Evolutionary conservation across 179 eudicot genomes (phyloP).

Genomic region (Dionaea muscipula): DNA sequence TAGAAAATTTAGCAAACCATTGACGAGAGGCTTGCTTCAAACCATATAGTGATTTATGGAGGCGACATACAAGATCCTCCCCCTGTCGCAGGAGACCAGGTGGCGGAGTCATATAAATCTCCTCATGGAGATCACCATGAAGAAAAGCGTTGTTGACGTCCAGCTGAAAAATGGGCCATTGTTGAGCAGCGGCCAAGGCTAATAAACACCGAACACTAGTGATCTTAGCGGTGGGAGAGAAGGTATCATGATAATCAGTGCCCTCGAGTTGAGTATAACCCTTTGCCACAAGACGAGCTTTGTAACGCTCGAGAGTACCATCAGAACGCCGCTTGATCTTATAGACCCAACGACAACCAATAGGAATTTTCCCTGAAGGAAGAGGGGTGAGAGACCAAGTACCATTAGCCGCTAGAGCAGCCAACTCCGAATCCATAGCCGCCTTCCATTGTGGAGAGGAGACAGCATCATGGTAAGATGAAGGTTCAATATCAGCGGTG

Average conservation of each 20-base stretch:
- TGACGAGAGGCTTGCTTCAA: not conserved
- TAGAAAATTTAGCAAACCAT: not conserved
- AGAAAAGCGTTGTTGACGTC: no score
- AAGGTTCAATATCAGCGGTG: slow-evolving; percentile 5
- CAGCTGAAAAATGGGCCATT: no score
- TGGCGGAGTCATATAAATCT: not conserved
- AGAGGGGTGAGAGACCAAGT: slow-evolving; percentile 12
- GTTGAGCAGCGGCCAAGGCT: no score
- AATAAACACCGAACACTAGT: no score
- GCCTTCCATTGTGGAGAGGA: not conserved
- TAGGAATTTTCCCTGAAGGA: slow-evolving; percentile 3
- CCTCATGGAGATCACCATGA: not conserved
- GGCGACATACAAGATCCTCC: not conserved
- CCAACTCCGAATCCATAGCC: slow-evolving; percentile 4
- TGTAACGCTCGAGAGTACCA: no score
- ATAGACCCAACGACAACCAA: slow-evolving; percentile 11
- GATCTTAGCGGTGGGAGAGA: no score
- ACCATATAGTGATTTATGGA: not conserved
- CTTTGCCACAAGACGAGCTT: no score
- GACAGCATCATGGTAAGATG: slow-evolving; percentile 2
- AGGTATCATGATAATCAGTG: no score
- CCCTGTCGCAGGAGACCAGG: not conserved
- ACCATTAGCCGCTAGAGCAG: not conserved
- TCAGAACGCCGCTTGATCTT: not conserved
- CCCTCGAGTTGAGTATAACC: no score